phyloP scores from a whole-genome alignment of 1,284 basidiomycete genomes.

The Neonothopanus nambi region DNA sequence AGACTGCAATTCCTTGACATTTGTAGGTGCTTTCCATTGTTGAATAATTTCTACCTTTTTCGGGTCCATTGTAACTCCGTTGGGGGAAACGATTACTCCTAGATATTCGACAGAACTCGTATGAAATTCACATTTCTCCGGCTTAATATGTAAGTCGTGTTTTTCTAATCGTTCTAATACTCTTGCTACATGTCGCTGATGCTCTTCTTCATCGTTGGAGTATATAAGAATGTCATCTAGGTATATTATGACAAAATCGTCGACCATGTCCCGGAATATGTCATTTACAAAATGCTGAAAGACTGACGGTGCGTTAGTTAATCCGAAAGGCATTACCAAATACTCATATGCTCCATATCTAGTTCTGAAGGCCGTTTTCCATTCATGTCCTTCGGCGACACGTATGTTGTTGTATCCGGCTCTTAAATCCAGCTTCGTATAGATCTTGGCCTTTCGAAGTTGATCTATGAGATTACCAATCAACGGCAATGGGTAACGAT shows the following conservation, averaged over 20 bases:
- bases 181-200: slow-evolving; percentile 20
- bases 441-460: neutral
- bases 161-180: slow-evolving; percentile 35
- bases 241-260: slow-evolving; percentile 35
- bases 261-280: slow-evolving; percentile 31
- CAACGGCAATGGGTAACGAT: neutral
- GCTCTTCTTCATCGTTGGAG: slow-evolving; percentile 17
- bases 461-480: slow-evolving; percentile 8
- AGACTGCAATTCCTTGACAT: slow-evolving; percentile 27
- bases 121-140: slow-evolving; percentile 41
- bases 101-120: slow-evolving; percentile 16
- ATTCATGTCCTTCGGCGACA: slow-evolving; percentile 2
- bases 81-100: no score
- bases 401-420: no score
- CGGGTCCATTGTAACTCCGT: no score
- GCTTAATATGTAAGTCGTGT: slow-evolving; percentile 33
- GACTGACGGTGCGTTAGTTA: no score
- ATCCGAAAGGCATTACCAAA: no score
- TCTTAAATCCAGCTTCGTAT: slow-evolving; percentile 5
- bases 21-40: no score
- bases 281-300: no score
- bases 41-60: no score
- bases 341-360: neutral
- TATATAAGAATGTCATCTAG: slow-evolving; percentile 33
- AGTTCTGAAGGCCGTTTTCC: neutral